Percentiles rank a stretch among this genome's conserved stretches.
Evolutionary conservation across 2,329 filamentous ascomycete genomes (phyloP).

Genomic region (Aureobasidium leucospermi): DNA sequence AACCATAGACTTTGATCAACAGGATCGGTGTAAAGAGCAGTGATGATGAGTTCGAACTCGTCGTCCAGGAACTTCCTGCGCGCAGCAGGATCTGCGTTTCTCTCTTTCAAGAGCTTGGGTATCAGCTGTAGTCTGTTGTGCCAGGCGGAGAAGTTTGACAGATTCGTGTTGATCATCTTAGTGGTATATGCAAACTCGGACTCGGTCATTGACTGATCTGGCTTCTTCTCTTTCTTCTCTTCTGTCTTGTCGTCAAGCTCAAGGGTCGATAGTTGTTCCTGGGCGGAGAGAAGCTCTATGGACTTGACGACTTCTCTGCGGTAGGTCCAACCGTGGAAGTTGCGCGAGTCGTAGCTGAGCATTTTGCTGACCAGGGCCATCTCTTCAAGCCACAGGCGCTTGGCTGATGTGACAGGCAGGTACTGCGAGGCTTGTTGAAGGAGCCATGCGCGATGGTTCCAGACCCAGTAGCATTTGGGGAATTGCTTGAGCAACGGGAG

Average conservation of each 20-base stretch:
- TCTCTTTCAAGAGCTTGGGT: constrained; percentile 63
- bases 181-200: constrained; percentile 84
- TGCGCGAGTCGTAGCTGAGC: constrained; percentile 76
- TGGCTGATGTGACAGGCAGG: constrained; percentile 50
- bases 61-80: constrained; percentile 65
- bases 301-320: constrained; percentile 69
- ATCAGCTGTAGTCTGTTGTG: constrained; percentile 84
- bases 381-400: constrained; percentile 74
- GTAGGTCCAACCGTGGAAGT: constrained; percentile 97
- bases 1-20: constrained; percentile 97
- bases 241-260: constrained; percentile 26
- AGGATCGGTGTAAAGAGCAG: constrained; percentile 78
- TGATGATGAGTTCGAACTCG: constrained; percentile 69
- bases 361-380: constrained; percentile 79
- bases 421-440: constrained; percentile 62
- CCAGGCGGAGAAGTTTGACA: constrained; percentile 98
- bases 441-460: constrained; percentile 90
- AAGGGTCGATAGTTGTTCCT: neutral
- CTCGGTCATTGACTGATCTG: constrained; percentile 57
- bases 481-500: constrained; percentile 76
- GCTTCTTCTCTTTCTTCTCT: neutral
- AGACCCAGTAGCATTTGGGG: constrained; percentile 99
- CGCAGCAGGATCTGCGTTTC: constrained; percentile 54
- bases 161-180: constrained; percentile 72
- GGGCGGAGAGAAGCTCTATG: constrained; percentile 52